A percentile compares a stretch with the other conserved stretches of the same genome.
Conservation (phyloP, 805 yeast species). For the Hyphopichia homilentoma region DNA sequence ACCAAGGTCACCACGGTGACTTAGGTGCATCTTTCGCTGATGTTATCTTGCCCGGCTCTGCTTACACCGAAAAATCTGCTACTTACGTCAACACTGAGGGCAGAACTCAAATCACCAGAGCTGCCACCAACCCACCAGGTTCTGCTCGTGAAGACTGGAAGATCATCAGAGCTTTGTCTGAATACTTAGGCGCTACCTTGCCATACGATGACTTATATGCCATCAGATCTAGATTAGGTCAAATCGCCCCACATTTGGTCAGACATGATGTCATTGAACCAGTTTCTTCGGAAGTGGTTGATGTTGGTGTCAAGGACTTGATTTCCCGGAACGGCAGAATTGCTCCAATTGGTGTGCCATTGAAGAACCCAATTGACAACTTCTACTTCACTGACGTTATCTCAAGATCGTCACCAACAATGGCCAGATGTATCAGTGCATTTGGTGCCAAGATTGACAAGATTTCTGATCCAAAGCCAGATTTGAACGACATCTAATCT, state of each 20-base stretch:
- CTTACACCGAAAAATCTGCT: constrained; percentile 83
- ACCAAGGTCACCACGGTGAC: constrained; percentile 93
- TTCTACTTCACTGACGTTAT: constrained; percentile 87
- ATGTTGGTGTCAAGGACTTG: constrained; percentile 51
- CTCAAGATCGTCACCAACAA: constrained; percentile 82
- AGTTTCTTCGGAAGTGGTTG: constrained; percentile 52
- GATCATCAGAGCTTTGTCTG: constrained; percentile 77
- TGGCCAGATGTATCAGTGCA: constrained; percentile 80
- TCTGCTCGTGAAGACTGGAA: constrained; percentile 92
- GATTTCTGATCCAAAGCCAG: constrained; percentile 45
- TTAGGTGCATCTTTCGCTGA: constrained; percentile 85
- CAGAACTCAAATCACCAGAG: constrained; percentile 78
- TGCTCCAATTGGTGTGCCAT: constrained; percentile 38
- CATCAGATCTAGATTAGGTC: constrained; percentile 65
- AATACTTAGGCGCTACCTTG: constrained; percentile 64
- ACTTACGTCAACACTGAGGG: constrained; percentile 90
- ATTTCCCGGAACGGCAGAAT: constrained; percentile 37
- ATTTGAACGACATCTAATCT: constrained; percentile 17
- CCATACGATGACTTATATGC: constrained; percentile 74
- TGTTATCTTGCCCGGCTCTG: constrained; percentile 81
- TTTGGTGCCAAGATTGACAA: constrained; percentile 67
- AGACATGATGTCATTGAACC: constrained; percentile 75
- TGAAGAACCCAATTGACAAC: constrained; percentile 73
- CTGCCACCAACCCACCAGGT: constrained; percentile 85
- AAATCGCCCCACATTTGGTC: constrained; percentile 77